Evolutionary conservation across 2,329 filamentous ascomycete genomes (phyloP), one percentile per base, ranked within the genome.

Genomic region (Ceratocystis colombiana): DNA sequence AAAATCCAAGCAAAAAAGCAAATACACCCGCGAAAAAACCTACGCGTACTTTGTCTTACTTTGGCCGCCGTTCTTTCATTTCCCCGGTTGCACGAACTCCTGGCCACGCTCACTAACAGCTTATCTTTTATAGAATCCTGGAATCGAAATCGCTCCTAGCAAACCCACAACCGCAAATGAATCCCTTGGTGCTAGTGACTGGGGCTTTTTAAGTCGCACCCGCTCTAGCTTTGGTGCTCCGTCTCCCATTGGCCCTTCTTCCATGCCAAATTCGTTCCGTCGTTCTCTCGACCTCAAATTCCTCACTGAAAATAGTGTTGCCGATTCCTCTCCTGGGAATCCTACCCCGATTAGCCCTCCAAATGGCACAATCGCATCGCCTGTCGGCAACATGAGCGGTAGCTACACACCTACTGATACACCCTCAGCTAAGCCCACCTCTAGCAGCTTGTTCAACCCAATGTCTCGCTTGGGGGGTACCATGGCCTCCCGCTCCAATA

Each of bases 261-360:
- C 66, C 28, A 64, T 68, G 25, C 66, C 66, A 17, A 66, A 66
- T 22, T 66, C 80, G 50, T 75, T 80, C 68, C 79, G 83, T 70
- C 79, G 86, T 76, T 85, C 86, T 64, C 76, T 87, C 69, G 83
- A 80, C 62, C 73, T 80, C 61, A 78, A 78, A 73, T 81, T 79
- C 70, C 78, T 79, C 68, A 74, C 75, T n/a, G 81, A 83, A 57
- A 76, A 72, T 69, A 71, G 63, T 20, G 59, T 65, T 8, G 15
- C 66, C 20, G 66, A 68, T n/a, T 45, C 46, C 5, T 65, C 63
- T 25, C 33, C 57, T 1, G 59, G 59, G 22, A 62, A 44, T 12
- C 62, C 66, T 7, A 68, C 64, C 45, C 63, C 66, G 10, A 68
- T 68, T 33, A 68, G 66, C 12, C 66, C 66, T 12, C 66, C 66